Conservation (phyloP, 73 alveolate species). For the Paramecium primaurelia region DNA sequence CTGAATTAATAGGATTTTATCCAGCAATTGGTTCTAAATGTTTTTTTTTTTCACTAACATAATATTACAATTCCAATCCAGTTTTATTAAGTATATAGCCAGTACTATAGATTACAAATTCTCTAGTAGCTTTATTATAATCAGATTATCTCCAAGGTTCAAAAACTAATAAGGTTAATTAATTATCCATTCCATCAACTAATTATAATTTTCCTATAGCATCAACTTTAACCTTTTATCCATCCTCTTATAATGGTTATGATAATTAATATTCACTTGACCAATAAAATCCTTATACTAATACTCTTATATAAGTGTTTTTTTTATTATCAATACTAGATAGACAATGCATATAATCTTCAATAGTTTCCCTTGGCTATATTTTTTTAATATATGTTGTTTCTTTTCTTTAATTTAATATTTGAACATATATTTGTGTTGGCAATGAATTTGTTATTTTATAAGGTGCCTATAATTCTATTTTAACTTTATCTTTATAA, state of each 20-base stretch:
- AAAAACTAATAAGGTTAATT: background rate
- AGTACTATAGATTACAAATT: background rate
- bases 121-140: background rate
- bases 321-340: background rate
- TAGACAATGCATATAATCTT: background rate
- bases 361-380: background rate
- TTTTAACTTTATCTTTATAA: background rate
- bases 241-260: background rate
- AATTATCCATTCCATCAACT: background rate
- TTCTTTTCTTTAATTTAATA: background rate
- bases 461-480: background rate
- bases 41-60: background rate
- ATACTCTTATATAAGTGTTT: background rate
- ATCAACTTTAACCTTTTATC: background rate
- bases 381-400: background rate
- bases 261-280: background rate
- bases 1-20: background rate
- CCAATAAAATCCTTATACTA: conserved; percentile 14
- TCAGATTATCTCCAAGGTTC: background rate
- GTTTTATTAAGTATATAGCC: background rate
- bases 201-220: background rate
- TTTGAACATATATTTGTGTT: background rate
- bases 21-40: background rate
- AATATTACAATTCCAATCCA: background rate
- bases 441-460: background rate